Conservation (phyloP, 495 filamentous ascomycete species). For the Talaromyces trachyspermus region DNA sequence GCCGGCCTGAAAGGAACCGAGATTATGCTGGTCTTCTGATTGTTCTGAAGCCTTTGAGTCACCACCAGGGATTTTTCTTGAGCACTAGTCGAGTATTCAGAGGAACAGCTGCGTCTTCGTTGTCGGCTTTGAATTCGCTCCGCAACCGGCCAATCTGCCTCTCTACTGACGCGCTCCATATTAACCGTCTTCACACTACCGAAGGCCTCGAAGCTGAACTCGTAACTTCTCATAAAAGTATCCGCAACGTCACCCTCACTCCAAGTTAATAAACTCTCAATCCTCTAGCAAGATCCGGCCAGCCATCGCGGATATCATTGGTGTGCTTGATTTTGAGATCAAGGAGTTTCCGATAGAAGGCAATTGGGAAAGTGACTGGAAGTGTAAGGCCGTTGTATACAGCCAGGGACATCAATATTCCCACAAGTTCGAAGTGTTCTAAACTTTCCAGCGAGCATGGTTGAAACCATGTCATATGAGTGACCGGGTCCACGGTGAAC, state of each 20-base stretch:
- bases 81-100: background rate
- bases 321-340: constrained; percentile 54
- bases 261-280: constrained; percentile 69
- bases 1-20: constrained; percentile 6
- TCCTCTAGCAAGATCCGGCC: constrained; percentile 70
- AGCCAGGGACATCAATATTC: constrained; percentile 81
- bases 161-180: constrained; percentile 40
- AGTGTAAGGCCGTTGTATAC: constrained; percentile 90
- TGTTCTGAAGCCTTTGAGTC: background rate
- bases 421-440: constrained; percentile 87
- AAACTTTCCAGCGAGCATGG: constrained; percentile 70
- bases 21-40: background rate
- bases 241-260: constrained; percentile 73
- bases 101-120: constrained; percentile 6
- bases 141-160: constrained; percentile 31
- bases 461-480: constrained; percentile 79
- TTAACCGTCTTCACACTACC: constrained; percentile 49
- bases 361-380: constrained; percentile 77
- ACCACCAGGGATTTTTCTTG: constrained; percentile 17
- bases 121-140: background rate
- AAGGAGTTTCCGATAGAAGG: constrained; percentile 76
- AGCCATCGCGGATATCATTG: constrained; percentile 76
- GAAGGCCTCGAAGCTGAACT: constrained; percentile 69
- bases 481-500: constrained; percentile 68
- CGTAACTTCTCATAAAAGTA: constrained; percentile 72